Conservation (phyloP, 345 rosid genomes). For the Moricandia arvensis region DNA sequence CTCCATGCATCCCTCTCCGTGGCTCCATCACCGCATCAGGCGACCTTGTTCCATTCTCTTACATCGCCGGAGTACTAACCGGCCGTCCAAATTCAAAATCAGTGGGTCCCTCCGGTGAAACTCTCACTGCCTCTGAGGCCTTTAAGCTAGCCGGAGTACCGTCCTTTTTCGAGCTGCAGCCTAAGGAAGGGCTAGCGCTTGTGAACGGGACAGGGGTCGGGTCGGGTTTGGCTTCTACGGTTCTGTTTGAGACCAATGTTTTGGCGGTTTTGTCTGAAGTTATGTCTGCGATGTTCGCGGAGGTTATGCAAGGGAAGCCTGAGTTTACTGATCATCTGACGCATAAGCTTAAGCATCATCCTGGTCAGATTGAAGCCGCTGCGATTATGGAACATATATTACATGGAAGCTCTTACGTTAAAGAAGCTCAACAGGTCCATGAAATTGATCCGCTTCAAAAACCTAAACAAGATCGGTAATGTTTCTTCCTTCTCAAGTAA, state of each 20-base stretch:
- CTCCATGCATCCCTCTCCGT: slow-evolving; percentile 73
- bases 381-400: slow-evolving; percentile 66
- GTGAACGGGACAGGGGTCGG: slow-evolving; percentile 73
- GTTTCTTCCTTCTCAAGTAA: slow-evolving; percentile 16
- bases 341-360: slow-evolving; percentile 65
- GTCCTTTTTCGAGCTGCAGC: slow-evolving; percentile 59
- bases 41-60: slow-evolving; percentile 68
- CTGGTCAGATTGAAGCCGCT: slow-evolving; percentile 68
- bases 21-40: slow-evolving; percentile 74
- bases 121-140: slow-evolving; percentile 49
- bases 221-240: slow-evolving; percentile 64
- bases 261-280: slow-evolving; percentile 51
- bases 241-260: slow-evolving; percentile 54
- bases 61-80: slow-evolving; percentile 64
- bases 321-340: slow-evolving; percentile 66
- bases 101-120: slow-evolving; percentile 56
- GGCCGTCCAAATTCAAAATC: slow-evolving; percentile 63
- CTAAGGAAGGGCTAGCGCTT: slow-evolving; percentile 71
- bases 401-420: slow-evolving; percentile 54
- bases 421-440: slow-evolving; percentile 47
- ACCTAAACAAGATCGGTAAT: slow-evolving; percentile 52
- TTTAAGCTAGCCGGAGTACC: slow-evolving; percentile 44
- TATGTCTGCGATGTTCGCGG: slow-evolving; percentile 53
- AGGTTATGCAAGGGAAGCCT: slow-evolving; percentile 60
- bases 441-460: slow-evolving; percentile 58